Conservation (phyloP, 768 basidiomycete genomes). For the Hericium coralloides region DNA sequence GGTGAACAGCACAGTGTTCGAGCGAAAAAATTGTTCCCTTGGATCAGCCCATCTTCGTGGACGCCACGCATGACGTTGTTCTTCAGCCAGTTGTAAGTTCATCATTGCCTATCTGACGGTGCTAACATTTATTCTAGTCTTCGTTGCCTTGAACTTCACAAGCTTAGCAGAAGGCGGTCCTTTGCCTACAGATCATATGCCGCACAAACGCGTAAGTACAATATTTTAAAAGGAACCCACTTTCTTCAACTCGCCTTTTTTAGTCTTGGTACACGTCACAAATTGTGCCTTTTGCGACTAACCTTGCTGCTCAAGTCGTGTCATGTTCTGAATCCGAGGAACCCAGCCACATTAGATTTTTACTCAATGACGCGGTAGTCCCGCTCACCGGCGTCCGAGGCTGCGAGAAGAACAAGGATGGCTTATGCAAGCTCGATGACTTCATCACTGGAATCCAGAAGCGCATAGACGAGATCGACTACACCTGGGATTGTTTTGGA, state of each 20-base stretch:
- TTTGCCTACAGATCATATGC: constrained; percentile 28
- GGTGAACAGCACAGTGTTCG: constrained; percentile 36
- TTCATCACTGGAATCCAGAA: constrained; percentile 30
- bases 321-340: constrained; percentile 23
- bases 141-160: neutral
- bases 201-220: constrained; percentile 19
- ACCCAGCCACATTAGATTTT: constrained; percentile 30
- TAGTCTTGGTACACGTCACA: neutral
- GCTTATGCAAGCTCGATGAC: constrained; percentile 31
- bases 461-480: constrained; percentile 33
- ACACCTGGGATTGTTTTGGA: constrained; percentile 31
- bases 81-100: constrained; percentile 25
- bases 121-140: constrained; percentile 5
- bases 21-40: constrained; percentile 28
- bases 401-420: constrained; percentile 32
- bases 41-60: constrained; percentile 33
- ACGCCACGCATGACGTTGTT: constrained; percentile 38
- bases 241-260: neutral
- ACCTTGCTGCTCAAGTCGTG: constrained; percentile 38
- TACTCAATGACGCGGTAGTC: constrained; percentile 41
- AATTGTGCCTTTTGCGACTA: constrained; percentile 38
- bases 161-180: neutral
- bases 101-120: neutral
- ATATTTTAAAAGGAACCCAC: neutral
- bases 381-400: constrained; percentile 36